These are phyloP conservation scores for Linnemannia hyalina DNA, from an alignment of 192 early-diverging fungal genomes.

Conservation along the genomic window DNA sequence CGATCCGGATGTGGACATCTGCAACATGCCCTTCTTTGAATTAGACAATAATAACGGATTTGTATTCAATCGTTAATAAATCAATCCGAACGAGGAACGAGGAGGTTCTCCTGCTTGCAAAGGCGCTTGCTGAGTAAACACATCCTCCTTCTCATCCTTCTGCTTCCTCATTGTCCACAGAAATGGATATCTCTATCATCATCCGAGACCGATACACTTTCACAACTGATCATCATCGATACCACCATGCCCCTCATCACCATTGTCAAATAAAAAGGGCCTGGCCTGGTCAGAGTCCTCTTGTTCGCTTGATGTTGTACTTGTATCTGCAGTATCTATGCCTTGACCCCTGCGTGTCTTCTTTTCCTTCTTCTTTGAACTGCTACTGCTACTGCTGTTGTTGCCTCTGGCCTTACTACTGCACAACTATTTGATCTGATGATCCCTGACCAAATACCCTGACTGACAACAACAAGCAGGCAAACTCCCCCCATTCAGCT, in stretches of 20 bases:
- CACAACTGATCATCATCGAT: too few relatives aligned
- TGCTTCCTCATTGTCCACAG: too few relatives aligned
- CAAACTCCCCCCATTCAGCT: too few relatives aligned
- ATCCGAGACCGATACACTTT: too few relatives aligned
- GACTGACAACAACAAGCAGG: too few relatives aligned
- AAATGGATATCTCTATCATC: too few relatives aligned
- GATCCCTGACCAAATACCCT: too few relatives aligned
- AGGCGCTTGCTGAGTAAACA: neutral
- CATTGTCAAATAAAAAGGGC: neutral
- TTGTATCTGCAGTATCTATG: neutral
- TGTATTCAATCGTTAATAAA: neutral
- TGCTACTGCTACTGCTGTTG: too few relatives aligned
- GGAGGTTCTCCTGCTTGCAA: neutral
- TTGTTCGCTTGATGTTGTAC: neutral
- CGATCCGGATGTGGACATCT: neutral
- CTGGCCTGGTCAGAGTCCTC: neutral
- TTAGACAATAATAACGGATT: neutral
- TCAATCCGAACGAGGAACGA: neutral
- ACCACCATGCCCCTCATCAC: too few relatives aligned
- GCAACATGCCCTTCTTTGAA: neutral
- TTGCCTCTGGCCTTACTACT: too few relatives aligned
- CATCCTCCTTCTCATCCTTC: neutral
- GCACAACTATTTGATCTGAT: too few relatives aligned
- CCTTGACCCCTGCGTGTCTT: slow-evolving; percentile 1
- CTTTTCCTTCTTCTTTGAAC: neutral